These are phyloP conservation scores for Heliophila coronopifolia DNA, from an alignment of 441 rosid genomes.

Conservation along the genomic window DNA sequence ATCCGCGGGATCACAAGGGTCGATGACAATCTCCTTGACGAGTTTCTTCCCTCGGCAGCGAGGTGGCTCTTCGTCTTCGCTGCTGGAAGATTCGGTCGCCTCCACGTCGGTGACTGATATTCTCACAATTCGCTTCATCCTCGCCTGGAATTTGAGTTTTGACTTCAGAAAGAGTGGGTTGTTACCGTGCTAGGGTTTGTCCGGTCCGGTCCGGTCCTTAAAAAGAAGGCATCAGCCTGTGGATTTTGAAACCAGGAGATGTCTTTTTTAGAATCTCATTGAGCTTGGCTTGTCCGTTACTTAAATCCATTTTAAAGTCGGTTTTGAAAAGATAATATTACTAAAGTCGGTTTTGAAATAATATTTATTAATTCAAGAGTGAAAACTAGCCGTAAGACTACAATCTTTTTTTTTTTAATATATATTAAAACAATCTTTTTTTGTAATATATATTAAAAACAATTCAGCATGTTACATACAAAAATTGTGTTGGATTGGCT, in stretches of 20 bases:
- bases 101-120: conserved; percentile 58
- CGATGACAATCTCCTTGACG: conserved; percentile 58
- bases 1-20: conserved; percentile 20
- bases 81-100: conserved; percentile 89
- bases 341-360: not conserved
- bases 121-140: conserved; percentile 40
- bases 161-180: not conserved
- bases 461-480: no score
- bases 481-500: no score
- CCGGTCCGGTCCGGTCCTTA: not conserved
- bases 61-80: conserved; percentile 42
- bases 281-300: conserved; percentile 21
- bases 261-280: not conserved
- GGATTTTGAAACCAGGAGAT: no score
- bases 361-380: no score
- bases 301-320: conserved; percentile 16
- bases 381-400: no score
- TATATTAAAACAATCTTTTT: no score
- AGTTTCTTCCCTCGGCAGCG: conserved; percentile 56
- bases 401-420: no score
- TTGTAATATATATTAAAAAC: no score
- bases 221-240: no score
- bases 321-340: no score
- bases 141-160: conserved; percentile 9
- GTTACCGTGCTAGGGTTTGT: conserved; percentile 15